Conservation (phyloP, 305 asterid species). For the Striga hermonthica region DNA sequence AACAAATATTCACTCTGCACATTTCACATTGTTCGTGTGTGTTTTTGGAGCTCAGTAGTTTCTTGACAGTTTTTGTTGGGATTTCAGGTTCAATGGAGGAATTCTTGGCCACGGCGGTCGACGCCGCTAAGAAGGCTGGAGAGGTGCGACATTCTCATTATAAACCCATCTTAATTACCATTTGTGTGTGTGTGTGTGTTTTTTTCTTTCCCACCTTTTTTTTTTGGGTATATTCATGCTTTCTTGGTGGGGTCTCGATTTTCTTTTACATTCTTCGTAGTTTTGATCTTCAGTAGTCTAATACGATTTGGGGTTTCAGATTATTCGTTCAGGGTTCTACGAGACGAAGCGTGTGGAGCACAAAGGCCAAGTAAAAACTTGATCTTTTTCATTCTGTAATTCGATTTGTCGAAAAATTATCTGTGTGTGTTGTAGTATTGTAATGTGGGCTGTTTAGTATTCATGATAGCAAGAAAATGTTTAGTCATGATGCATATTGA, state of each 20-base stretch:
- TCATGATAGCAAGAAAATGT: not conserved
- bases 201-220: not conserved
- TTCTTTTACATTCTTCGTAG: conserved; percentile 16
- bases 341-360: conserved; percentile 80
- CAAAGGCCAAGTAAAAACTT: conserved; percentile 65
- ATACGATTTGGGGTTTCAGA: conserved; percentile 39
- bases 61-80: conserved; percentile 25
- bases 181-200: too few relatives aligned
- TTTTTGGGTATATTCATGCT: too few relatives aligned
- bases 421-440: not conserved
- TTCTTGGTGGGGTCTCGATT: conserved; percentile 17
- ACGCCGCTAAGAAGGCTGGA: conserved; percentile 84
- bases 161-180: not conserved
- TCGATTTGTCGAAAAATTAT: not conserved
- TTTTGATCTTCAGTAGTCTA: conserved; percentile 13
- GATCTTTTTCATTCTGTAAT: not conserved
- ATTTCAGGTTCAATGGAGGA: conserved; percentile 61
- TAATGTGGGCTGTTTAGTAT: too few relatives aligned
- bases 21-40: conserved; percentile 1
- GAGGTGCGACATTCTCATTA: conserved; percentile 45
- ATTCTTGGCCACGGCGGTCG: conserved; percentile 70
- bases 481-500: not conserved
- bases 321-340: conserved; percentile 73
- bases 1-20: conserved; percentile 6
- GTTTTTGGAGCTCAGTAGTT: conserved; percentile 19